Conservation (phyloP, 768 basidiomycete species). For the Tricholoma sp. region DNA sequence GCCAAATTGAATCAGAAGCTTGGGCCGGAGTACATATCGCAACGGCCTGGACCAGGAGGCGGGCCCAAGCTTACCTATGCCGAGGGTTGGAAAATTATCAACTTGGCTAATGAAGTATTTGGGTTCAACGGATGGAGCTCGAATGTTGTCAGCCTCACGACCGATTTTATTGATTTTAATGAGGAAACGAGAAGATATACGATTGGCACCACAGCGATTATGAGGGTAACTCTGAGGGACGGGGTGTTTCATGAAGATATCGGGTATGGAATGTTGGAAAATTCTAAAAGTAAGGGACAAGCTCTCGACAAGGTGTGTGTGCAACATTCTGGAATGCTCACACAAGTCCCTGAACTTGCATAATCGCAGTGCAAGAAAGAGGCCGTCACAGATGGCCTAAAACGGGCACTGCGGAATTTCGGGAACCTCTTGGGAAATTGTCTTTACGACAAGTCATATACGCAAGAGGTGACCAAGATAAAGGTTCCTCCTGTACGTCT, state of each 20-base stretch:
- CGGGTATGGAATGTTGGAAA: conserved; percentile 86
- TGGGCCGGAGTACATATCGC: conserved; percentile 91
- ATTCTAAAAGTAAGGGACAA: conserved; percentile 75
- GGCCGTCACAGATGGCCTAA: conserved; percentile 91
- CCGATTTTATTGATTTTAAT: conserved; percentile 73
- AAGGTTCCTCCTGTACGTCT: conserved; percentile 75
- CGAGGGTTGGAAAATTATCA: conserved; percentile 98
- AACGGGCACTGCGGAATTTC: conserved; percentile 86
- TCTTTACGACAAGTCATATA: conserved; percentile 91
- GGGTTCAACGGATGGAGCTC: conserved; percentile 97
- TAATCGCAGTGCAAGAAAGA: conserved; percentile 88
- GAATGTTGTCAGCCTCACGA: conserved; percentile 64
- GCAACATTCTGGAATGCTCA: conserved; percentile 14
- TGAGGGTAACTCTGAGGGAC: conserved; percentile 83
- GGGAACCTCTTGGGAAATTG: conserved; percentile 96
- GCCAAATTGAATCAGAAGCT: conserved; percentile 81
- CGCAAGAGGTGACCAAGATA: conserved; percentile 80
- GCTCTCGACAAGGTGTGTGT: conserved; percentile 87
- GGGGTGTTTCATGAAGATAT: conserved; percentile 92
- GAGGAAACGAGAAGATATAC: conserved; percentile 61
- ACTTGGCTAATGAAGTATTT: conserved; percentile 96
- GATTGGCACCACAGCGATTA: conserved; percentile 78
- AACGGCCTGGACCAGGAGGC: conserved; percentile 82
- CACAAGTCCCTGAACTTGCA: neutral
- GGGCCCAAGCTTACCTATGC: conserved; percentile 88